A percentile compares a stretch with the other conserved stretches of the same genome.
Evolutionary conservation across 2,329 filamentous ascomycete species (phyloP).

Genomic region (Ceratocystis papillata): DNA sequence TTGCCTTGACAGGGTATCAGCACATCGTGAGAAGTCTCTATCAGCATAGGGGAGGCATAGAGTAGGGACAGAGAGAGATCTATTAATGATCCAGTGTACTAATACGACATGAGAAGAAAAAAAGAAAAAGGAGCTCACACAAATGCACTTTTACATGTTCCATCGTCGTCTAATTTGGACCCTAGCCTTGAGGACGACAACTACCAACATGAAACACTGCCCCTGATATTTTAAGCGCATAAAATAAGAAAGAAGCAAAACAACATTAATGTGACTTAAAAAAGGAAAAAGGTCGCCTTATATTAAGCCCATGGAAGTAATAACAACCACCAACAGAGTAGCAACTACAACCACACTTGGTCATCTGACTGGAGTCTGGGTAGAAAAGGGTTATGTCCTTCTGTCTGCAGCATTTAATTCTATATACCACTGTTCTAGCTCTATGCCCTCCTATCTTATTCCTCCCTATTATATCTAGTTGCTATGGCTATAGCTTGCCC

Average conservation of each 20-base stretch:
- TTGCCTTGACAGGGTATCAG: slow-evolving; percentile 46
- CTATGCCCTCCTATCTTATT: background rate
- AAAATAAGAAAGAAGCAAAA: background rate
- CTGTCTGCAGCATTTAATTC: background rate
- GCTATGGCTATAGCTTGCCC: background rate
- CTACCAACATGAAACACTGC: background rate
- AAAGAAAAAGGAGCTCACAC: no score
- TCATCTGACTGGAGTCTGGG: background rate
- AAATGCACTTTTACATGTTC: background rate
- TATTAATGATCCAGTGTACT: background rate
- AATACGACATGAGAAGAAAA: background rate
- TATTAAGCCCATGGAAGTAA: background rate
- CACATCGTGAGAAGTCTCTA: slow-evolving; percentile 42
- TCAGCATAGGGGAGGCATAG: slow-evolving; percentile 26
- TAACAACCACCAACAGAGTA: background rate
- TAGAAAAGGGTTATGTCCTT: background rate
- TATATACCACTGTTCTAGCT: background rate
- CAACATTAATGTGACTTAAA: background rate
- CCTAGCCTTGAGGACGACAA: background rate
- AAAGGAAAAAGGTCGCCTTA: no score
- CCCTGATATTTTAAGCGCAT: background rate
- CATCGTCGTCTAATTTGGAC: background rate
- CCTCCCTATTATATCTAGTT: background rate
- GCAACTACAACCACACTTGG: background rate
- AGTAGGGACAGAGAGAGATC: background rate